Evolutionary conservation across 768 basidiomycete genomes (phyloP).

Genomic region (Suillus weaverae): DNA sequence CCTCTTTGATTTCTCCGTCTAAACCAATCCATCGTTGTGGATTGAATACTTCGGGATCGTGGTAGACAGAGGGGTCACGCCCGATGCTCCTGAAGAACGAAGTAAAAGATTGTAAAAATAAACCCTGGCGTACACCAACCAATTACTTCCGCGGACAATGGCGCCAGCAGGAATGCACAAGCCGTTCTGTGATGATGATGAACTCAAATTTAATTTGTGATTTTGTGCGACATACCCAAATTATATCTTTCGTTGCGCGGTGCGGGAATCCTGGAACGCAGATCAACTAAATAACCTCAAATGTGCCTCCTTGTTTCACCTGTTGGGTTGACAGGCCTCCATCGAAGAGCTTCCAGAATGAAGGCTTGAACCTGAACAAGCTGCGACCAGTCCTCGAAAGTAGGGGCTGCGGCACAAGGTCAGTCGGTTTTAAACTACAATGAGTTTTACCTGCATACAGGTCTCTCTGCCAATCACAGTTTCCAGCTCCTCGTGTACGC

Average conservation of each 20-base stretch:
- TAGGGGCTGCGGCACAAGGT: conserved; percentile 34
- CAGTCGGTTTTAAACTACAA: not conserved
- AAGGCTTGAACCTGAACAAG: conserved; percentile 40
- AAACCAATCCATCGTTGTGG: conserved; percentile 53
- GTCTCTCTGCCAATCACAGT: conserved; percentile 35
- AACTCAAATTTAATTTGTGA: not conserved
- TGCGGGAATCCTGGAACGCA: conserved; percentile 20
- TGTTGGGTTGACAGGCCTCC: conserved; percentile 38
- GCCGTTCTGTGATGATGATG: conserved; percentile 28
- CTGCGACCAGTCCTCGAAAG: conserved; percentile 33
- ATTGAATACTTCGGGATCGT: conserved; percentile 53
- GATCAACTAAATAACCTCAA: not conserved
- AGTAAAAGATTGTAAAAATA: not conserved
- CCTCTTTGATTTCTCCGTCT: conserved; percentile 43
- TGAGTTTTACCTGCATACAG: conserved; percentile 19
- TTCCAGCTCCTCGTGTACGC: conserved; percentile 40
- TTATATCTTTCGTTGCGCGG: conserved; percentile 26
- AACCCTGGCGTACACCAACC: conserved; percentile 15
- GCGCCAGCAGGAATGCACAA: conserved; percentile 36
- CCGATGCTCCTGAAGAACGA: conserved; percentile 39
- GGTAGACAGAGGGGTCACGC: conserved; percentile 50
- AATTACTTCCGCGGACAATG: conserved; percentile 33
- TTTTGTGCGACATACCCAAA: conserved; percentile 21
- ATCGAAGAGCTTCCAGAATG: conserved; percentile 38
- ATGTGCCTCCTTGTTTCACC: conserved; percentile 18